phyloP scores from a whole-genome alignment of 73 alveolate genomes.

The Tetrahymena malaccensis region DNA sequence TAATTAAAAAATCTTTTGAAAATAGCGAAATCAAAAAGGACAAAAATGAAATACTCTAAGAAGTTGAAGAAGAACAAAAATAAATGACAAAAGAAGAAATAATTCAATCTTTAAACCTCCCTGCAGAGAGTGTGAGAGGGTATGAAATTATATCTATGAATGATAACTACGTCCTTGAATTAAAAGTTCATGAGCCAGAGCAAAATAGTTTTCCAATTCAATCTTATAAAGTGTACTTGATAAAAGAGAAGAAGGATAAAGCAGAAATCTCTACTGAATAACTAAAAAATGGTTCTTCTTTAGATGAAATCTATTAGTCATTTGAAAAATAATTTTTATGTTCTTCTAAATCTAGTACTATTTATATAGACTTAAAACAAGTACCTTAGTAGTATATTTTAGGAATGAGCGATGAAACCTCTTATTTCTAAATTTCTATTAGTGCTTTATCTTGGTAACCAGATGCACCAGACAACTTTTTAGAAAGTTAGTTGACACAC shows the following conservation, averaged over 20 bases:
- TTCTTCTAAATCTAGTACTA: not conserved
- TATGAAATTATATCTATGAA: not conserved
- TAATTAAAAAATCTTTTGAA: not conserved
- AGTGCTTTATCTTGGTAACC: not conserved
- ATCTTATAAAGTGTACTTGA: not conserved
- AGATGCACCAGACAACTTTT: not conserved
- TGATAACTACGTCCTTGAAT: not conserved
- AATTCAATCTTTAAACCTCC: not conserved
- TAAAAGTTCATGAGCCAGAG: not conserved
- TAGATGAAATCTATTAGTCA: not conserved
- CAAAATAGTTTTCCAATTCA: not conserved
- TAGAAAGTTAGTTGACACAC: not conserved
- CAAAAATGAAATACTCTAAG: not conserved
- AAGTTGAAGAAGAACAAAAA: not conserved
- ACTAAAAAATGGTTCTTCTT: not conserved
- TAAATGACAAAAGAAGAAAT: not conserved
- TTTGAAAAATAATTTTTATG: not conserved
- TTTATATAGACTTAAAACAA: too few relatives aligned
- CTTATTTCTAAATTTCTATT: not conserved
- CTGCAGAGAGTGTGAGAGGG: not conserved
- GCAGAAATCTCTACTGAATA: not conserved
- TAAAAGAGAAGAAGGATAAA: not conserved
- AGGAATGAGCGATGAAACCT: not conserved
- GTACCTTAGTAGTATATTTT: too few relatives aligned
- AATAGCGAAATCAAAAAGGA: not conserved